phyloP scores from a whole-genome alignment of 2,329 filamentous ascomycete genomes.

The Pyrenochaeta sp. region DNA sequence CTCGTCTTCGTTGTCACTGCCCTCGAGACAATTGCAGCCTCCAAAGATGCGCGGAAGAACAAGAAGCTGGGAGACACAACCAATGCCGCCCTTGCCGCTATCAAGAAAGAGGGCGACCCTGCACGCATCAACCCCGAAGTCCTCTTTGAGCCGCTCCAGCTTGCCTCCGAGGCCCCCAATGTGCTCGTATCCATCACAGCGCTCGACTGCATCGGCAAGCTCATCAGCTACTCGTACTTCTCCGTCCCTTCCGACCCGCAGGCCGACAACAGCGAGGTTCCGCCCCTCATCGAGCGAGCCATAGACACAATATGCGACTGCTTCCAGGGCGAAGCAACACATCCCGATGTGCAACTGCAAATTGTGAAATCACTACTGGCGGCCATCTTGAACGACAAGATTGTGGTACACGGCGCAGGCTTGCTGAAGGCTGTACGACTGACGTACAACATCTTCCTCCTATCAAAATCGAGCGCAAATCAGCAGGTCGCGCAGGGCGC shows the following conservation, averaged over 20 bases:
- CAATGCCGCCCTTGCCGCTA: constrained; percentile 81
- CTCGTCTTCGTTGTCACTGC: constrained; percentile 95
- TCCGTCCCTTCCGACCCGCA: constrained; percentile 68
- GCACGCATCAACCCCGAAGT: constrained; percentile 88
- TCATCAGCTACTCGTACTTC: constrained; percentile 99
- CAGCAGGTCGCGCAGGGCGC: constrained; percentile 98
- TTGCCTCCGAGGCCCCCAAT: constrained; percentile 87
- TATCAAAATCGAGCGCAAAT: constrained; percentile 92
- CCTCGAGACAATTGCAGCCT: constrained; percentile 87
- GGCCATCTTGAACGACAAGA: constrained; percentile 97
- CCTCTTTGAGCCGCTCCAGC: constrained; percentile 87
- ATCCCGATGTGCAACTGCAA: constrained; percentile 91
- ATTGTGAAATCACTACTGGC: constrained; percentile 97
- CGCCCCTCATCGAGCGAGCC: constrained; percentile 92
- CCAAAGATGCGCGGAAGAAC: constrained; percentile 88
- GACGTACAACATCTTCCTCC: constrained; percentile 98
- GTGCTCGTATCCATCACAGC: constrained; percentile 87
- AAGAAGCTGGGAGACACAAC: constrained; percentile 85
- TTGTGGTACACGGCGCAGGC: constrained; percentile 95
- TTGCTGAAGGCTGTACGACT: constrained; percentile 95
- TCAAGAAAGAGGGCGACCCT: constrained; percentile 80
- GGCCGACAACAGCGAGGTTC: constrained; percentile 48
- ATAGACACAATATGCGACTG: constrained; percentile 99
- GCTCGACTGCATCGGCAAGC: constrained; percentile 97
- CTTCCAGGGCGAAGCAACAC: constrained; percentile 95